Conservation (phyloP, 129 eudicot genomes). For the Gnaphalium uliginosum region DNA sequence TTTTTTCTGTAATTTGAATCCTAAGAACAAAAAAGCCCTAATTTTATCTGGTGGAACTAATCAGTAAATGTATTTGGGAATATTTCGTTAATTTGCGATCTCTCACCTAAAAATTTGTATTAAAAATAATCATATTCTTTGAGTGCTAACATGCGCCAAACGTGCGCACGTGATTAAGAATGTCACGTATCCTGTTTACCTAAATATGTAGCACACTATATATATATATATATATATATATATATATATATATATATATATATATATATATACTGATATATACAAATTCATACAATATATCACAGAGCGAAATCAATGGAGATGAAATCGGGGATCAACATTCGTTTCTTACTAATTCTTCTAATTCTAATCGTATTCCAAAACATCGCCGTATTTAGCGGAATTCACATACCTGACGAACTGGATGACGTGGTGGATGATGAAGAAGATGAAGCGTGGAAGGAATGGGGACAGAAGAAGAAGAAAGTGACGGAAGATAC, state of each 20-base stretch:
- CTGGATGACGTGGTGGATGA: slow-evolving; percentile 91
- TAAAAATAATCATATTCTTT: too few species aligned
- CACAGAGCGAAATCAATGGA: not conserved
- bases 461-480: slow-evolving; percentile 81
- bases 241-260: not conserved
- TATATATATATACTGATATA: not conserved
- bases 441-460: slow-evolving; percentile 90
- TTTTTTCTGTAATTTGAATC: too few species aligned
- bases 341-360: slow-evolving; percentile 31
- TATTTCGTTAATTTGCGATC: too few species aligned
- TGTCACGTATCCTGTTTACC: too few species aligned
- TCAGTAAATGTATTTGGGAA: too few species aligned
- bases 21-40: too few species aligned
- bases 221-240: not conserved
- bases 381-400: slow-evolving; percentile 27
- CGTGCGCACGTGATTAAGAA: too few species aligned
- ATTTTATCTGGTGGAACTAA: too few species aligned
- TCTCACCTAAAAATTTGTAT: too few species aligned
- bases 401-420: slow-evolving; percentile 70
- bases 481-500: slow-evolving; percentile 22
- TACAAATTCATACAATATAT: too few species aligned
- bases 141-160: too few species aligned
- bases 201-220: not conserved
- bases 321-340: not conserved
- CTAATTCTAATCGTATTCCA: slow-evolving; percentile 40